phyloP scores from a whole-genome alignment of 148 eudicot genomes.

The Agrostemma githago region DNA sequence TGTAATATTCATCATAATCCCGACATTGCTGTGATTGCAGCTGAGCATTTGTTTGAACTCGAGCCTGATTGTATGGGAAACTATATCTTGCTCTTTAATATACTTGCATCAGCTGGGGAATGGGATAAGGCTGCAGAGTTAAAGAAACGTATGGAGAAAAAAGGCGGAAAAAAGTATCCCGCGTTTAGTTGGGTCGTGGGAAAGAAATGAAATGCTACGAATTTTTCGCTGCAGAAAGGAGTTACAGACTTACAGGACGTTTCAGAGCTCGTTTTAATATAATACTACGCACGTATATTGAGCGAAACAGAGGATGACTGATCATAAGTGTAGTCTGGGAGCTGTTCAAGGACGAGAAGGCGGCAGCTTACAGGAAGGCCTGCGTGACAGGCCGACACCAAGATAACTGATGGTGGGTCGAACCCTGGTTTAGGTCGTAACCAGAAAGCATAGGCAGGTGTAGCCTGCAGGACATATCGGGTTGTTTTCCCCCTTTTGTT shows the following conservation, averaged over 20 bases:
- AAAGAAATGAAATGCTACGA: slow-evolving; percentile 43
- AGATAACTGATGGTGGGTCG: not conserved
- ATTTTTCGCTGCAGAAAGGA: slow-evolving; percentile 47
- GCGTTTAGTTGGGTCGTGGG: slow-evolving; percentile 59
- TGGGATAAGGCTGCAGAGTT: slow-evolving; percentile 44
- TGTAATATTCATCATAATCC: slow-evolving; percentile 59
- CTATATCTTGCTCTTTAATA: slow-evolving; percentile 50
- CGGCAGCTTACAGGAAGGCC: not conserved
- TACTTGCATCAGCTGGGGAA: slow-evolving; percentile 44
- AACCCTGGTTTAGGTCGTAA: not conserved
- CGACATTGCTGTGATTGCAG: slow-evolving; percentile 60
- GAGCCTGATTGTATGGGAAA: slow-evolving; percentile 51
- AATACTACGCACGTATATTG: too few relatives aligned
- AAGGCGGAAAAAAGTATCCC: slow-evolving; percentile 48
- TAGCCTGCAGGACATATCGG: too few relatives aligned
- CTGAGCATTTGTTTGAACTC: slow-evolving; percentile 43
- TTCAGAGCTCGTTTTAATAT: too few relatives aligned
- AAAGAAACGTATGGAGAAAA: slow-evolving; percentile 34
- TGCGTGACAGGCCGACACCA: slow-evolving; percentile 4
- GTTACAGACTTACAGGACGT: too few relatives aligned
- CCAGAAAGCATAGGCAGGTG: not conserved
- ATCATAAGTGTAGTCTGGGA: not conserved
- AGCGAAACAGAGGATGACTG: slow-evolving; percentile 10
- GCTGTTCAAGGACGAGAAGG: not conserved
- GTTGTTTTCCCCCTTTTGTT: too few relatives aligned